Base-by-base conservation (phyloP, 2,329 filamentous ascomycete species). In the Fusarium sarcochroum region DNA sequence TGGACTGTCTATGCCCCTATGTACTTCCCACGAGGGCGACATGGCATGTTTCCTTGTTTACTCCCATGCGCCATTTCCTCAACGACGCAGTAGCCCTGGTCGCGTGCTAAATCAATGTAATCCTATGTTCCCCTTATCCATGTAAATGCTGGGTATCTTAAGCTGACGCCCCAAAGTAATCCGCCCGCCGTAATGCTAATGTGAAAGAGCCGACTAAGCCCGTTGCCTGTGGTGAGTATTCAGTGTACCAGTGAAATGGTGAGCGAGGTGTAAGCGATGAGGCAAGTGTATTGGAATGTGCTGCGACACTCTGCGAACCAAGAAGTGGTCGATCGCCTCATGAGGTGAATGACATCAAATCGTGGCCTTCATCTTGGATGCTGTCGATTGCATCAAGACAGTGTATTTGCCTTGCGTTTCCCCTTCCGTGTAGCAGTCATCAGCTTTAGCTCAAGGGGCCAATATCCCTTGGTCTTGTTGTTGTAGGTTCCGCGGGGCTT, bases 391-490 rank as follows among this genome's bases (percentile, higher is more conserved):
- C 38, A 48, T 76, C 67, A 80, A 32, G 72, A 65, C 20, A 76
- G 54, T 2, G 64, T 59, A 20, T 76, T 73, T 7, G 76, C 78
- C 54, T 81, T 80, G 34, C 78, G 76, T 63, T 81, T 81, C 51
- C 86, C 87, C 58, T 86, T 84, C 48, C 82, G 83, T 32, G 82
- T 86, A 5, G 79, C 80, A 5, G 86, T 89, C 83, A 87, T 87
- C 44, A 90, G 72, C 78, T 91, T 91, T 58, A 91, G 79, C 75
- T 90, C 85, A 7, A 91, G 82, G 6, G 85, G 83, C 76, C 87
- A 90, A 60, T 80, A 84, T 2, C 86, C 85, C 54, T 85, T 89
- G 0, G 81, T 82, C 70, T 83, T 86, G 25, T 72, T 72, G 8
- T 73, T 80, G 58, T 84, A 83, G 20, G 75, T 66, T 21, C 73